phyloP scores from a whole-genome alignment of 208 protist species.

The Blechomonas ayalai region DNA sequence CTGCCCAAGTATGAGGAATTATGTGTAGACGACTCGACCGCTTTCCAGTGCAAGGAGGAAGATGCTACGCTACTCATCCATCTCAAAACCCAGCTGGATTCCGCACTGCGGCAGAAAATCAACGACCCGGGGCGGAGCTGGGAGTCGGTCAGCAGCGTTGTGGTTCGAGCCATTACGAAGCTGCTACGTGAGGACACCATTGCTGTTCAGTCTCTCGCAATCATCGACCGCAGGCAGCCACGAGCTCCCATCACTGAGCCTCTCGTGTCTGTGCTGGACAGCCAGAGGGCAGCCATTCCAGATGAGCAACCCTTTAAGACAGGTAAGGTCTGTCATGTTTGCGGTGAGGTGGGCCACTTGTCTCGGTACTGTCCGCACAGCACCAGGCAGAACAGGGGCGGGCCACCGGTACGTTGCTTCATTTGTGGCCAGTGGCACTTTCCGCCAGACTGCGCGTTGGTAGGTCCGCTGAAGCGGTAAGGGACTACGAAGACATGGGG shows the following conservation, averaged over 20 bases:
- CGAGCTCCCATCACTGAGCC: constrained; percentile 40
- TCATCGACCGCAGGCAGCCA: constrained; percentile 67
- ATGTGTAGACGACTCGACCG: constrained; percentile 70
- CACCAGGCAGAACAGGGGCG: constrained; percentile 31
- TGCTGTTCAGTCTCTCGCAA: constrained; percentile 23
- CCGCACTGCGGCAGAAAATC: constrained; percentile 77
- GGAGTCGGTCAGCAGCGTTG: constrained; percentile 73
- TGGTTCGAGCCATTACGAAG: constrained; percentile 76
- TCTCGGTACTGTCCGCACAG: constrained; percentile 71
- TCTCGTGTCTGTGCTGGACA: constrained; percentile 9
- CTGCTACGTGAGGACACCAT: constrained; percentile 62
- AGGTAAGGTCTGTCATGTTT: constrained; percentile 66
- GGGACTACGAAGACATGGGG: constrained; percentile 3
- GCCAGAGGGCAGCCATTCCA: constrained; percentile 4
- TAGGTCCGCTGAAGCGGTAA: constrained; percentile 22
- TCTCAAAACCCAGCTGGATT: constrained; percentile 82
- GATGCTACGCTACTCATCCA: constrained; percentile 76
- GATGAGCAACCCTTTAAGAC: constrained; percentile 52
- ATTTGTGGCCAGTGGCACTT: constrained; percentile 87
- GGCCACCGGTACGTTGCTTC: constrained; percentile 72
- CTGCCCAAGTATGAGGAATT: constrained; percentile 74
- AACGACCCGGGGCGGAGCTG: constrained; percentile 76
- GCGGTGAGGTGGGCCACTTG: constrained; percentile 69
- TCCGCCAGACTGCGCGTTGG: constrained; percentile 62
- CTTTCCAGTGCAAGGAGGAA: constrained; percentile 68